phyloP scores from a whole-genome alignment of 2,329 filamentous ascomycete genomes.

The Venturia aucupariae region DNA sequence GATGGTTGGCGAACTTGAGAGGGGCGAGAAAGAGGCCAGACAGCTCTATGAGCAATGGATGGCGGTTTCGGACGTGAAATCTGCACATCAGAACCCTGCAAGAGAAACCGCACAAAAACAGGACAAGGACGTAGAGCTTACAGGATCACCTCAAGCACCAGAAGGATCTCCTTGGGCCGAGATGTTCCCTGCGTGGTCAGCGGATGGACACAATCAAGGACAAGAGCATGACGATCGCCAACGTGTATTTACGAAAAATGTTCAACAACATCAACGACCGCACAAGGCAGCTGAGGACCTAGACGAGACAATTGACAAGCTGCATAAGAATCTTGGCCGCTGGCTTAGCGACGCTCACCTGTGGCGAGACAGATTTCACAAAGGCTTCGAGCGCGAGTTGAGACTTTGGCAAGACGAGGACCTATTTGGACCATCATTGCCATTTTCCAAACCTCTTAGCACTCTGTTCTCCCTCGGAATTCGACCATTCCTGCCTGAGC shows the following conservation, averaged over 20 bases:
- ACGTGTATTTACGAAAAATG: neutral
- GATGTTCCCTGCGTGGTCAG: conserved; percentile 11
- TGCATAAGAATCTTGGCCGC: neutral
- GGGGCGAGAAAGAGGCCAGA: conserved; percentile 6
- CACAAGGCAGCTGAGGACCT: neutral
- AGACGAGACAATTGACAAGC: neutral
- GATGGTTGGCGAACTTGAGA: conserved; percentile 3
- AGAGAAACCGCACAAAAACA: neutral
- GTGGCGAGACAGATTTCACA: neutral
- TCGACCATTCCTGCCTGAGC: conserved; percentile 8
- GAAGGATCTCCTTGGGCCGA: conserved; percentile 5
- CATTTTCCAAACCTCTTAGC: conserved; percentile 11
- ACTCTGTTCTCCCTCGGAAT: conserved; percentile 11
- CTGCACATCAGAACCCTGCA: neutral
- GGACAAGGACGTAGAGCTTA: neutral
- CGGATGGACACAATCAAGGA: neutral
- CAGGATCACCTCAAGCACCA: neutral
- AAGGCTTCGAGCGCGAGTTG: neutral
- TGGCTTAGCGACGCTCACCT: neutral
- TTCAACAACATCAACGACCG: neutral
- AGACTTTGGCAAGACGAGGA: conserved; percentile 6
- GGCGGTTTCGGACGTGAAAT: neutral
- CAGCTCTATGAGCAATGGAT: conserved; percentile 12
- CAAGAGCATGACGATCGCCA: neutral
- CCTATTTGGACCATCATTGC: conserved; percentile 5